phyloP scores from a whole-genome alignment of 371 early-diverging fungal genomes.

The Encephalitozoon hellem region DNA sequence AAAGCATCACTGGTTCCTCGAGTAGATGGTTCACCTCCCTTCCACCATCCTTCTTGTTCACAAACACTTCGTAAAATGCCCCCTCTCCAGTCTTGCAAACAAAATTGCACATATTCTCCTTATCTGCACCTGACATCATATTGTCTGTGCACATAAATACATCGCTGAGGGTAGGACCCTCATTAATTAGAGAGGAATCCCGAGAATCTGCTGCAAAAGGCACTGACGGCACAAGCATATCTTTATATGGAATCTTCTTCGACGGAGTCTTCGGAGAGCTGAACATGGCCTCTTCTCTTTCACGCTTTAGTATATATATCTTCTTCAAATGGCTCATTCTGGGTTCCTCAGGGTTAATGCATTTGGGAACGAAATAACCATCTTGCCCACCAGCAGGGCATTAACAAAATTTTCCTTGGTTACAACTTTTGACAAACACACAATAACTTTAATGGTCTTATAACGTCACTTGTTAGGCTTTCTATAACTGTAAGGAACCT shows the following conservation, averaged over 20 bases:
- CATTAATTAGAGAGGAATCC: constrained; percentile 7
- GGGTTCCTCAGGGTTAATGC: background rate
- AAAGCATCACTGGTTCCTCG: background rate
- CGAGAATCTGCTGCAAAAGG: background rate
- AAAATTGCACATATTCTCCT: constrained; percentile 1
- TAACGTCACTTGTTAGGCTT: background rate
- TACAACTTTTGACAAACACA: background rate
- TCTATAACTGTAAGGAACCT: constrained; percentile 11
- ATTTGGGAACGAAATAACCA: background rate
- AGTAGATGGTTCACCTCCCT: background rate
- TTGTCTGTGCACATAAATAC: constrained; percentile 21
- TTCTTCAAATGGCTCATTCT: background rate
- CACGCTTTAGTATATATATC: constrained; percentile 14
- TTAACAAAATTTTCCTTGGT: background rate
- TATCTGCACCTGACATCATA: background rate
- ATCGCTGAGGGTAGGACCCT: background rate
- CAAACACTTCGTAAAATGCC: constrained; percentile 27
- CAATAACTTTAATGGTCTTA: background rate
- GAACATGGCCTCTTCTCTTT: constrained; percentile 4
- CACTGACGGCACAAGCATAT: constrained; percentile 9
- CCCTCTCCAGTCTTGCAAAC: constrained; percentile 22
- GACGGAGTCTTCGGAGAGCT: constrained; percentile 26
- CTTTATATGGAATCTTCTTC: constrained; percentile 21
- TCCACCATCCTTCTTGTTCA: background rate
- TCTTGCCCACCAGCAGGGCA: background rate